These are phyloP conservation scores for Boletus sensibilis DNA, from an alignment of 768 basidiomycete genomes.

Conservation along the genomic window DNA sequence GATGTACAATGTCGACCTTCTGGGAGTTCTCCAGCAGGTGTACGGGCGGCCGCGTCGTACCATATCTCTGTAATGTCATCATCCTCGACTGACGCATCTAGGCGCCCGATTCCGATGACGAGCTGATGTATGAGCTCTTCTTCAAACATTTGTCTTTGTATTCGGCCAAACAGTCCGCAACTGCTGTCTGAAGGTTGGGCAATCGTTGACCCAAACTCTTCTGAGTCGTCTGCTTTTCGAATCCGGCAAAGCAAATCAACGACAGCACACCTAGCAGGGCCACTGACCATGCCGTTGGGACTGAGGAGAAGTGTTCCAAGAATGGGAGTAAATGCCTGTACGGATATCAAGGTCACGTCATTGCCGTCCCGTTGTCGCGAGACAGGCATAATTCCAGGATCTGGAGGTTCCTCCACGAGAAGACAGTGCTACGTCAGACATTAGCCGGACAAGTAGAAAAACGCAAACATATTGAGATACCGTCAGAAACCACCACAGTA, in stretches of 20 bases:
- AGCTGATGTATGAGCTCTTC: constrained; percentile 83
- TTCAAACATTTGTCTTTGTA: constrained; percentile 67
- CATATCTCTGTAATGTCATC: constrained; percentile 39
- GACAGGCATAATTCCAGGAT: constrained; percentile 12
- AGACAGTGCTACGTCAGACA: constrained; percentile 56
- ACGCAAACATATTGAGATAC: constrained; percentile 33
- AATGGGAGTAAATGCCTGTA: constrained; percentile 88
- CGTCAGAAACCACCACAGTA: constrained; percentile 93
- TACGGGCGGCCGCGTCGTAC: constrained; percentile 32
- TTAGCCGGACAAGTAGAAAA: constrained; percentile 4
- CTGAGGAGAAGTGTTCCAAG: constrained; percentile 86
- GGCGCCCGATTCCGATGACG: constrained; percentile 83
- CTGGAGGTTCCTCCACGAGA: constrained; percentile 48
- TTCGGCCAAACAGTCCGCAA: constrained; percentile 48
- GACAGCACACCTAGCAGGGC: constrained; percentile 69
- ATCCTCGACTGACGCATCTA: constrained; percentile 44
- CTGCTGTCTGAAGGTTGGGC: constrained; percentile 30
- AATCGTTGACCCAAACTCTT: constrained; percentile 37
- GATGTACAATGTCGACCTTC: constrained; percentile 15
- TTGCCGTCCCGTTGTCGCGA: constrained; percentile 13
- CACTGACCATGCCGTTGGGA: constrained; percentile 69
- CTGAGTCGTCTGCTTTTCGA: constrained; percentile 52
- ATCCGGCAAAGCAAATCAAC: constrained; percentile 77
- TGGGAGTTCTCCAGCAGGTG: constrained; percentile 31
- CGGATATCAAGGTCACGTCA: constrained; percentile 54